Evolutionary conservation across 2,329 filamentous ascomycete species (phyloP).

Genomic region (Trichoderma breve): DNA sequence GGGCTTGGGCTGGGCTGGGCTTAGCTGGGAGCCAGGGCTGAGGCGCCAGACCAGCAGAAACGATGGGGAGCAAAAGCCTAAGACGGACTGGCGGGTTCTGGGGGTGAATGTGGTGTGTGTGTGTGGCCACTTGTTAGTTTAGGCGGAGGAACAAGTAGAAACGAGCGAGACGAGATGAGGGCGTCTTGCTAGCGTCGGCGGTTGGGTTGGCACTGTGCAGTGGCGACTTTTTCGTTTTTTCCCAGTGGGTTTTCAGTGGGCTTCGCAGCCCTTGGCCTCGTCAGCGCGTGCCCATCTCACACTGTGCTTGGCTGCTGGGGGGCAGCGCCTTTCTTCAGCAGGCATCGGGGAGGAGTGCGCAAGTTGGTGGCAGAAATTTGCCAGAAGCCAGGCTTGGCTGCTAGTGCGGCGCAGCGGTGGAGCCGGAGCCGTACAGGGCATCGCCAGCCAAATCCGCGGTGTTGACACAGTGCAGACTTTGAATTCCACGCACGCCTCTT

Average conservation of each 20-base stretch:
- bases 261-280: background rate
- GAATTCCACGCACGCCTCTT: background rate
- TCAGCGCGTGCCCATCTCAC: background rate
- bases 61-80: background rate
- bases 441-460: background rate
- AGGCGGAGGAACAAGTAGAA: background rate
- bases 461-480: background rate
- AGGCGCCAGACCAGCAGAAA: background rate
- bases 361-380: constrained; percentile 5
- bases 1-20: constrained; percentile 14
- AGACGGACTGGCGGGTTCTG: background rate
- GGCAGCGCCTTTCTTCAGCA: background rate
- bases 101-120: background rate
- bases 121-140: background rate
- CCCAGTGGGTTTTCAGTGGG: background rate
- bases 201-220: constrained; percentile 1
- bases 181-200: background rate
- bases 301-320: background rate
- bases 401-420: background rate
- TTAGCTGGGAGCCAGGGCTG: background rate
- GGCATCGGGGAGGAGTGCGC: background rate
- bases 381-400: constrained; percentile 1
- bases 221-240: background rate
- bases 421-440: background rate
- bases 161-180: background rate